These are phyloP conservation scores for Volvariella surrecta DNA, from an alignment of 1,284 basidiomycete genomes.

Conservation along the genomic window DNA sequence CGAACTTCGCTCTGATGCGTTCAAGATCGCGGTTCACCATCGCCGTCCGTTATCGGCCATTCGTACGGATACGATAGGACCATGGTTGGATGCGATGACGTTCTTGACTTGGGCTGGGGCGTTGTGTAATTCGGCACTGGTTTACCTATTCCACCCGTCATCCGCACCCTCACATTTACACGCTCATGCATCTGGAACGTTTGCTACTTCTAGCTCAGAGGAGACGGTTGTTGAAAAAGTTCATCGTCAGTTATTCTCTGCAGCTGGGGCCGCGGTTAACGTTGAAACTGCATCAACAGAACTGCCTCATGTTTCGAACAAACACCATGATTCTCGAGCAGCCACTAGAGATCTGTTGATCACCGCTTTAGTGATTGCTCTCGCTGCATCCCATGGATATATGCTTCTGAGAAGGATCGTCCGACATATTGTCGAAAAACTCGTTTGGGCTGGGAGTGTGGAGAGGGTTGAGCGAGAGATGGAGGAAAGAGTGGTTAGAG, in stretches of 20 bases:
- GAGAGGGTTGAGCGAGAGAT: conserved; percentile 52
- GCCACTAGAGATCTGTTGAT: conserved; percentile 49
- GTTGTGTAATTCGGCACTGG: conserved; percentile 78
- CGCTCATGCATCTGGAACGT: neutral
- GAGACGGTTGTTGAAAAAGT: neutral
- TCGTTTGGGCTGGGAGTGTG: conserved; percentile 65
- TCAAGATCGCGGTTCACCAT: conserved; percentile 87
- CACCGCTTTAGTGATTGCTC: conserved; percentile 65
- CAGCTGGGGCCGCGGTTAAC: conserved; percentile 9
- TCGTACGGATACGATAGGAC: conserved; percentile 86
- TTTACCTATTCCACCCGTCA: conserved; percentile 67
- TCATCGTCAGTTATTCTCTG: neutral
- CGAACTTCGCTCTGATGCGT: conserved; percentile 89
- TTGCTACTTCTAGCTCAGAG: neutral
- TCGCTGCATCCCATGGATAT: conserved; percentile 78
- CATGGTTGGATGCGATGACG: conserved; percentile 88
- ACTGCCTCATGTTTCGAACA: conserved; percentile 5
- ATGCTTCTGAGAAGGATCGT: conserved; percentile 58
- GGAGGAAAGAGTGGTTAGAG: conserved; percentile 56
- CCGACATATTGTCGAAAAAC: conserved; percentile 61
- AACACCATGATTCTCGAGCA: conserved; percentile 20
- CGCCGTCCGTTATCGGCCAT: conserved; percentile 73
- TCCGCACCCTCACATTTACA: conserved; percentile 4
- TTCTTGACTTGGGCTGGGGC: conserved; percentile 85
- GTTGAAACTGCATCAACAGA: conserved; percentile 14